Evolutionary conservation across 164 flowering plant genomes (phyloP).

Genomic region (Liquidambar formosana): DNA sequence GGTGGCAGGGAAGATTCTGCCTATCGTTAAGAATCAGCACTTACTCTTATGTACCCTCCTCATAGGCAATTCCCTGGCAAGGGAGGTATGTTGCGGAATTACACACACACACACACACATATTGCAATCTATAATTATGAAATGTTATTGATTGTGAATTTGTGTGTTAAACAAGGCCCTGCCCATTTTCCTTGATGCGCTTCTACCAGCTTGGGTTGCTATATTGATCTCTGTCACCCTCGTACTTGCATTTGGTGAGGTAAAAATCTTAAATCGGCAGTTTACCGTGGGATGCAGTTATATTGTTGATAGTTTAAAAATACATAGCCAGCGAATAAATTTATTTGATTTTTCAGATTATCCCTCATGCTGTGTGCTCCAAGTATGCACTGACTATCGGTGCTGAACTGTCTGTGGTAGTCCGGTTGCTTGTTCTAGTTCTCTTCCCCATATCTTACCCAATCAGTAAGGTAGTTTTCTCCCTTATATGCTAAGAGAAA

Average conservation of each 20-base stretch:
- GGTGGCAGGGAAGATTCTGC: conserved; percentile 32
- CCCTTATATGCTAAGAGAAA: neutral
- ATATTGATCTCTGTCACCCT: conserved; percentile 69
- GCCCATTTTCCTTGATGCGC: conserved; percentile 66
- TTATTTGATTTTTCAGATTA: conserved; percentile 43
- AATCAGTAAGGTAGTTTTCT: conserved; percentile 59
- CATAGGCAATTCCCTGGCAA: conserved; percentile 36
- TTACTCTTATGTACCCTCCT: conserved; percentile 36
- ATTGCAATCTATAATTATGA: neutral
- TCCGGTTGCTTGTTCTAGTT: conserved; percentile 51
- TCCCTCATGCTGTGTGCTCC: conserved; percentile 76
- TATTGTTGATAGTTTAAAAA: neutral
- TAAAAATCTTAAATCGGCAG: conserved; percentile 15
- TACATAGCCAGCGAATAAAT: too few species aligned
- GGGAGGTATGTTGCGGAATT: conserved; percentile 34
- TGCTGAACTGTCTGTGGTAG: conserved; percentile 50
- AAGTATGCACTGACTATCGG: conserved; percentile 70
- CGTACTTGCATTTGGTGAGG: conserved; percentile 72
- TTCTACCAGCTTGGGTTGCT: conserved; percentile 68
- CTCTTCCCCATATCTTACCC: conserved; percentile 67
- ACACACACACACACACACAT: too few species aligned
- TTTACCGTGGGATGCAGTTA: too few species aligned
- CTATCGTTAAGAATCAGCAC: conserved; percentile 37
- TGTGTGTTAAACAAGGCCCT: conserved; percentile 41
- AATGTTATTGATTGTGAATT: neutral